A percentile compares a stretch with the other conserved stretches of the same genome.
Evolutionary conservation across 108 stramenopile genomes (phyloP).

Genomic region (Schizochytrium sp.): DNA sequence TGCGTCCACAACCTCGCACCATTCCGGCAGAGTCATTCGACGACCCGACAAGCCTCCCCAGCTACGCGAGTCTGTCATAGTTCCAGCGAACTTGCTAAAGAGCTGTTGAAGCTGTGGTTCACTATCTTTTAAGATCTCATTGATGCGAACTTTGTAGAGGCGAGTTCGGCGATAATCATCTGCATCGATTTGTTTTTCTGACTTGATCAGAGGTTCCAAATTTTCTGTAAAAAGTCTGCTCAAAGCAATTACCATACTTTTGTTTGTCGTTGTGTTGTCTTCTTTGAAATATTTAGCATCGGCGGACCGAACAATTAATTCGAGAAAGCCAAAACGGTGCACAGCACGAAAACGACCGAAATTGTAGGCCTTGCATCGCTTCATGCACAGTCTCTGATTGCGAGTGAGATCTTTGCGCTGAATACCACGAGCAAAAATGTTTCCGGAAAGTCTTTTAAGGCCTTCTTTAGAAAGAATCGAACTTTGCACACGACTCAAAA

Average conservation of each 20-base stretch:
- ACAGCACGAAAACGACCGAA: slow-evolving; percentile 20
- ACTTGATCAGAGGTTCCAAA: slow-evolving; percentile 18
- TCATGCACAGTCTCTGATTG: background rate
- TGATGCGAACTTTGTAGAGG: slow-evolving; percentile 50
- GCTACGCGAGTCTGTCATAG: background rate
- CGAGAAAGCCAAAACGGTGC: slow-evolving; percentile 41
- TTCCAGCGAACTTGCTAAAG: slow-evolving; percentile 4
- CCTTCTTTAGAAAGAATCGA: background rate
- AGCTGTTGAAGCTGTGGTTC: background rate
- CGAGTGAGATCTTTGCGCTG: background rate
- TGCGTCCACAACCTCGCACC: slow-evolving; percentile 1
- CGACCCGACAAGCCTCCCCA: slow-evolving; percentile 24
- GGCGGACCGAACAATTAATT: slow-evolving; percentile 29
- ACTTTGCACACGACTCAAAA: background rate
- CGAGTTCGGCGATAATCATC: slow-evolving; percentile 22
- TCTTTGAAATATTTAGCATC: slow-evolving; percentile 38
- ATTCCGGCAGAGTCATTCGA: slow-evolving; percentile 51
- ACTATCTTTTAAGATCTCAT: slow-evolving; percentile 1
- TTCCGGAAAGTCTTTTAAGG: background rate
- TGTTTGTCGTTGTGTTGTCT: background rate
- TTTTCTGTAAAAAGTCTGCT: background rate
- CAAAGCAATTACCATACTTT: background rate
- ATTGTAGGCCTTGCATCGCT: slow-evolving; percentile 2
- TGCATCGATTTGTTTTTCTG: background rate
- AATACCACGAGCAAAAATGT: slow-evolving; percentile 15